phyloP scores from a whole-genome alignment of 345 rosid genomes.

The Conringia planisiliqua region DNA sequence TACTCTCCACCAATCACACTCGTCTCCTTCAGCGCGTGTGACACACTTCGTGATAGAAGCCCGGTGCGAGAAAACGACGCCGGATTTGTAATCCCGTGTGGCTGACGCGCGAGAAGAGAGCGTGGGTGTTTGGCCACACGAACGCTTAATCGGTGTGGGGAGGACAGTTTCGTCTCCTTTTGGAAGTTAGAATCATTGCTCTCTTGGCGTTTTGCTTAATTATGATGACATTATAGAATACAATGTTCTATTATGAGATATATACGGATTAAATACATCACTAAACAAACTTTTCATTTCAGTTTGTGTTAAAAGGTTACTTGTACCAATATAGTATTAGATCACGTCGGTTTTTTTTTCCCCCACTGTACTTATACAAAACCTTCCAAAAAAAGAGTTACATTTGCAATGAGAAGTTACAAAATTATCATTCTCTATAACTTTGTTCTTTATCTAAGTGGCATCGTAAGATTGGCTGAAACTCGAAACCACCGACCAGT shows the following conservation, averaged over 20 bases:
- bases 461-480: not conserved
- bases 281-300: conserved; percentile 11
- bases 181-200: conserved; percentile 23
- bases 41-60: not conserved
- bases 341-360: not conserved
- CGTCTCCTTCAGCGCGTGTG: conserved; percentile 16
- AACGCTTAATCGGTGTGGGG: conserved; percentile 23
- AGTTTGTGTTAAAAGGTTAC: not conserved
- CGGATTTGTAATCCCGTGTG: not conserved
- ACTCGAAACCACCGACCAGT: not conserved
- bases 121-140: conserved; percentile 20
- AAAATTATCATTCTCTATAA: conserved; percentile 2
- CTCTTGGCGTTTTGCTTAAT: conserved; percentile 26
- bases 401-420: not conserved
- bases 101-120: not conserved
- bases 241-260: conserved; percentile 10
- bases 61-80: not conserved
- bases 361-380: conserved; percentile 4
- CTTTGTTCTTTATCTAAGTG: not conserved
- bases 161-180: conserved; percentile 30
- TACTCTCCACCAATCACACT: conserved; percentile 18
- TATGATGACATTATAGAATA: conserved; percentile 27
- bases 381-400: conserved; percentile 1
- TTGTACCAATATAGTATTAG: conserved; percentile 4
- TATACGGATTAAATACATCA: conserved; percentile 16